A percentile compares a stretch with the other conserved stretches of the same genome.
phyloP scores from a whole-genome alignment of 768 basidiomycete genomes.

The Chlorophyllum brunneum region DNA sequence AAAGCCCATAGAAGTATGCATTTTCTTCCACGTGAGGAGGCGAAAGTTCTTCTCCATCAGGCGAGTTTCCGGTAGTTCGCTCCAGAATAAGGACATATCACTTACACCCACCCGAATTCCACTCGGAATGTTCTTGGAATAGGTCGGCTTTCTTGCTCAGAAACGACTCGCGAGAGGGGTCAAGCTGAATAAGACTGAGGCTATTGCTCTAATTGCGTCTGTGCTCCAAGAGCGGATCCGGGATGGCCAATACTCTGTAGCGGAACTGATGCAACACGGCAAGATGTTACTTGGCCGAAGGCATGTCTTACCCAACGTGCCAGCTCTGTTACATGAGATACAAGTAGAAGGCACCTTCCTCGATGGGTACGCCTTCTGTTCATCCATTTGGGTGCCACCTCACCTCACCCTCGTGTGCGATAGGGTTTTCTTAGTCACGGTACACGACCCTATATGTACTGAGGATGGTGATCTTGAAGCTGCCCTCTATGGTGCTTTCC shows the following conservation, averaged over 20 bases:
- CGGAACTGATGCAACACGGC: constrained; percentile 91
- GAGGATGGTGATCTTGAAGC: constrained; percentile 71
- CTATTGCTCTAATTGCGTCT: constrained; percentile 85
- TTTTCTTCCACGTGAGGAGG: constrained; percentile 70
- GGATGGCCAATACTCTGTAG: constrained; percentile 83
- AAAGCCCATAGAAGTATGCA: constrained; percentile 53
- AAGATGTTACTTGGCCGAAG: constrained; percentile 83
- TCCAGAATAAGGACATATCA: background rate
- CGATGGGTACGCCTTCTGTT: constrained; percentile 58
- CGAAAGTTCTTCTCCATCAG: constrained; percentile 74
- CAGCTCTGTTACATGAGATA: constrained; percentile 73
- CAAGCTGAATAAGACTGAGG: constrained; percentile 82
- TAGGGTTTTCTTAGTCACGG: constrained; percentile 93
- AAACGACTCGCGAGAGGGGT: constrained; percentile 93
- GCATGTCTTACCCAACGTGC: constrained; percentile 85
- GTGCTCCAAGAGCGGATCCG: constrained; percentile 92
- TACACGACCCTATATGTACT: constrained; percentile 91
- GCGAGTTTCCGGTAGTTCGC: constrained; percentile 21
- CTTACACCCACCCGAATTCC: background rate
- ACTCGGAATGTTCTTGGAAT: constrained; percentile 6
- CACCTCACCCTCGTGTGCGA: background rate
- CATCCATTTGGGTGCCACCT: background rate
- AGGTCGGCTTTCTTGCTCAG: constrained; percentile 90
- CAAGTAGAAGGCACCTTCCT: constrained; percentile 92
- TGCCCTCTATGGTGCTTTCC: constrained; percentile 94